Percentiles rank a stretch among this genome's conserved stretches.
Evolutionary conservation across 805 yeast genomes (phyloP).

Genomic region (Kodamaea restingae): DNA sequence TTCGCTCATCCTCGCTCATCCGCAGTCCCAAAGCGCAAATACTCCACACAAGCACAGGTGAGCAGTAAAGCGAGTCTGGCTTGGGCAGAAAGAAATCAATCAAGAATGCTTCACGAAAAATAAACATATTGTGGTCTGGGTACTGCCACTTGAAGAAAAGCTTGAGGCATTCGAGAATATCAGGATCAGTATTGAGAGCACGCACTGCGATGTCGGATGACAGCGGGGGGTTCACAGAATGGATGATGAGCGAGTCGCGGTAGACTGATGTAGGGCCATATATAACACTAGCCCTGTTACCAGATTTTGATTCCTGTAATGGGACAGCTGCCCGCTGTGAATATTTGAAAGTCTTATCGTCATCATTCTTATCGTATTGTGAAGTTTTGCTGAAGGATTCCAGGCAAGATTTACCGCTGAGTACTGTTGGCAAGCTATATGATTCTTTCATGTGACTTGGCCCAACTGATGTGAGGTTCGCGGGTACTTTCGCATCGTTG

Average conservation of each 20-base stretch:
- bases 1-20: constrained; percentile 41
- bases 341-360: not conserved
- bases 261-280: constrained; percentile 47
- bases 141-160: constrained; percentile 62
- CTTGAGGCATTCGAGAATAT: constrained; percentile 34
- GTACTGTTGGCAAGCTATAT: too few species aligned
- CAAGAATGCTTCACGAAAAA: constrained; percentile 61
- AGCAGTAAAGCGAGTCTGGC: constrained; percentile 50
- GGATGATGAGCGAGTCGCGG: constrained; percentile 26
- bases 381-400: too few species aligned
- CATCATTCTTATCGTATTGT: not conserved
- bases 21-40: constrained; percentile 58
- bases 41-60: constrained; percentile 49
- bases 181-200: constrained; percentile 32
- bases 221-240: constrained; percentile 9
- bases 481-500: too few species aligned
- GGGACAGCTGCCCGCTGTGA: not conserved
- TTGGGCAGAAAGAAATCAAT: constrained; percentile 58
- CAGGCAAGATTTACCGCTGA: too few species aligned
- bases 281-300: constrained; percentile 13
- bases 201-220: constrained; percentile 15
- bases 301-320: not conserved
- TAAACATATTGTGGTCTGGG: constrained; percentile 59
- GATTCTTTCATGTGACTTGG: too few species aligned
- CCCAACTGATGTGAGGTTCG: not conserved